Percentiles rank a stretch among this genome's conserved stretches.
Evolutionary conservation across 2,329 filamentous ascomycete species (phyloP).

Genomic region (Sporothrix schenckii): DNA sequence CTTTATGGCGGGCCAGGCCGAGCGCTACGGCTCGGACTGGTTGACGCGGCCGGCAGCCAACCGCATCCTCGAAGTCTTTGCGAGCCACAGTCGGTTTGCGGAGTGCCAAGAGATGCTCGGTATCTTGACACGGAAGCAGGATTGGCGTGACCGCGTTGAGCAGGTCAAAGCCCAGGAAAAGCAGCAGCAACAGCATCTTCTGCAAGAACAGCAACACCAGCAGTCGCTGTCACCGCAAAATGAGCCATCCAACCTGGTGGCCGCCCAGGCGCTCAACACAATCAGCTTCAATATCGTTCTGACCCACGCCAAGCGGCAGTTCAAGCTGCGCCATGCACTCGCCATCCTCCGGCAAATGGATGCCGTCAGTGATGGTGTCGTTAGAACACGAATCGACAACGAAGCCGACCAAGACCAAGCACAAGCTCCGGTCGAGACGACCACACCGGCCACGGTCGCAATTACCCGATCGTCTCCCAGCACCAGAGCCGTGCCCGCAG

Average conservation of each 20-base stretch:
- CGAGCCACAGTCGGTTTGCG: conserved; percentile 45
- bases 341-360: conserved; percentile 39
- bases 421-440: background rate
- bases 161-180: background rate
- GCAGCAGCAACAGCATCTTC: background rate
- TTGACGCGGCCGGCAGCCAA: conserved; percentile 45
- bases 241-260: conserved; percentile 30
- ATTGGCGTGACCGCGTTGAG: background rate
- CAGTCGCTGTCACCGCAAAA: background rate
- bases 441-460: background rate
- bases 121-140: conserved; percentile 36
- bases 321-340: conserved; percentile 36
- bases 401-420: background rate
- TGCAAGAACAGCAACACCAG: background rate
- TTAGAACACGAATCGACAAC: background rate
- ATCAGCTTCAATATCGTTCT: conserved; percentile 45
- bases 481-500: conserved; percentile 34
- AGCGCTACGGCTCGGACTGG: conserved; percentile 54
- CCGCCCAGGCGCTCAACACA: conserved; percentile 38
- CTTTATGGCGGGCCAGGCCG: conserved; percentile 49
- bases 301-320: conserved; percentile 39
- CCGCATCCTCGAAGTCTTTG: conserved; percentile 49
- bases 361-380: background rate
- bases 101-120: conserved; percentile 43
- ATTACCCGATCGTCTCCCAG: background rate